Percentiles rank a stretch among this genome's conserved stretches.
phyloP scores from a whole-genome alignment of 2,329 filamentous ascomycete species.

The Neophaeococcomyces mojaviensis region DNA sequence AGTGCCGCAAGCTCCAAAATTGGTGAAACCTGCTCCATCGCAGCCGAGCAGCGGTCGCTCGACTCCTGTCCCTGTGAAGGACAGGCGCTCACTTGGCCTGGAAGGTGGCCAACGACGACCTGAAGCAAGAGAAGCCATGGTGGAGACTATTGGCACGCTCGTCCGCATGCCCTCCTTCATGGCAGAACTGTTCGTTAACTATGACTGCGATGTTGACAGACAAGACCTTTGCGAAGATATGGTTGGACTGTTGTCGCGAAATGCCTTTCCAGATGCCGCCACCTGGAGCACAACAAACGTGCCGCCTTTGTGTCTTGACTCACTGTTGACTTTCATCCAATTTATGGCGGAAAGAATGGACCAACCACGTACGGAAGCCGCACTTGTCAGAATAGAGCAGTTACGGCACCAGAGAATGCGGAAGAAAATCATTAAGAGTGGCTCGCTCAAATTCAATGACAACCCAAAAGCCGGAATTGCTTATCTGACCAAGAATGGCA shows the following conservation, averaged over 20 bases:
- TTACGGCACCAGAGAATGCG: conserved; percentile 66
- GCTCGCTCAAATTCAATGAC: conserved; percentile 88
- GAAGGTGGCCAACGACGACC: conserved; percentile 88
- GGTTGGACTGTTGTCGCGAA: conserved; percentile 83
- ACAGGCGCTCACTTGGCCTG: conserved; percentile 83
- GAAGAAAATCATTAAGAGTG: conserved; percentile 84
- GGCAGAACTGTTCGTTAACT: conserved; percentile 93
- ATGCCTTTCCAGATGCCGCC: conserved; percentile 91
- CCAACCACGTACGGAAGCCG: conserved; percentile 51
- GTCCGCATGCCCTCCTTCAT: conserved; percentile 91
- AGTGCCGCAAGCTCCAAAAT: conserved; percentile 81
- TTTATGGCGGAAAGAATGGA: conserved; percentile 83
- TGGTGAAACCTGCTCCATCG: conserved; percentile 71
- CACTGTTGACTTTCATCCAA: conserved; percentile 81
- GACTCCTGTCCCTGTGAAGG: conserved; percentile 85
- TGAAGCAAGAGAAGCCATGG: conserved; percentile 95
- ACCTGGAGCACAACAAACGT: conserved; percentile 99
- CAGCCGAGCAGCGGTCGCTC: conserved; percentile 71
- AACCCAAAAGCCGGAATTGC: conserved; percentile 82
- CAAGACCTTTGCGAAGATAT: conserved; percentile 92
- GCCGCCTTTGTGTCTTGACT: conserved; percentile 86
- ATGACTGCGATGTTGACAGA: conserved; percentile 89
- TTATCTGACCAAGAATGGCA: conserved; percentile 74
- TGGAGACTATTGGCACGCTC: conserved; percentile 87
- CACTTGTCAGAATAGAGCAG: conserved; percentile 56